Base-by-base conservation (phyloP, 1,284 basidiomycete species). In the Puccinia polysora region DNA sequence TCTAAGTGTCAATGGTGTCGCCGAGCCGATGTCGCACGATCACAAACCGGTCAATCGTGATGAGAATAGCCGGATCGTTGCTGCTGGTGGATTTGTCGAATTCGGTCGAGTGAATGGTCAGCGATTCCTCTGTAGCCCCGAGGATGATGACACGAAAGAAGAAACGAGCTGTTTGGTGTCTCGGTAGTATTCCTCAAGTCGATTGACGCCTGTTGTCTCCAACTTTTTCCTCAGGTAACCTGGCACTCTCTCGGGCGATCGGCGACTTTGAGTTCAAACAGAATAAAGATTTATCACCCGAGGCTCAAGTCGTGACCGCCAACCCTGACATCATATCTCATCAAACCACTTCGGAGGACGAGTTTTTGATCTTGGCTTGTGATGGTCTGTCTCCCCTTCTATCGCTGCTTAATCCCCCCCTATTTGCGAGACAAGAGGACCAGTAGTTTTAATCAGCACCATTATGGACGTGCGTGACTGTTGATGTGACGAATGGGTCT, bases 201-300 rank as follows among this genome's bases (percentile, higher is more conserved):
- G 15, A 23, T 28, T 32, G 50, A 34, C 73, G 20, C 34, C 53
- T 34, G 38, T 40, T 59, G 23, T 40, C 4, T 56, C 45, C 38
- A 55, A 18, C 55, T 73, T 49, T 65, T 36, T 45, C 6, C 18
- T 40, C 78, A 95, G 92, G 96, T 75, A 98, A 98, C 79, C 86
- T 99, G 71, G 95, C 96, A 0, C 83, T 98, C 50, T 96, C 94
- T 23, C 85, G 96, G 77, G 96, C 96, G 1, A 84, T 99, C 32
- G 96, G 96, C 70, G 96, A 99, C 80, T 98, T 98, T 79, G 93
- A 97, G 78, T 99, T 97, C 84, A 99, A 99, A 85, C 93, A 95
- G 81, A 95, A 94, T 79, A 85, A 85, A 65, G 82, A 85, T 10
- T 81, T 97, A 18, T 81, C 85, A 32, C 87, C 94, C 18, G 94